phyloP scores from a whole-genome alignment of 192 early-diverging fungal genomes.

The Coemansia sp. region DNA sequence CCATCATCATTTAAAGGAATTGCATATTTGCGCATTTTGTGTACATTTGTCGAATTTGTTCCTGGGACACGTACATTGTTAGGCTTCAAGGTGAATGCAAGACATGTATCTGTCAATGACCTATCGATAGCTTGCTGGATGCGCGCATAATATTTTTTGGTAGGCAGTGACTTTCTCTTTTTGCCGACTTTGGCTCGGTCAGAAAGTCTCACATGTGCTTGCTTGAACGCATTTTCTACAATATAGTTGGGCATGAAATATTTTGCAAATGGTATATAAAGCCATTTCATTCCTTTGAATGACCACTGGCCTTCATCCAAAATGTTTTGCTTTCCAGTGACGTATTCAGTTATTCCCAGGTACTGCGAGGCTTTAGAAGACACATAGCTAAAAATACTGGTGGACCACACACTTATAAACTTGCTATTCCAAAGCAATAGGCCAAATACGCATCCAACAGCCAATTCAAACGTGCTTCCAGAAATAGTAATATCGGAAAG shows the following conservation, averaged over 20 bases:
- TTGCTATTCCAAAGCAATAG: too few relatives aligned
- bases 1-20: slow-evolving; percentile 5
- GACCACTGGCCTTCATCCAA: slow-evolving; percentile 10
- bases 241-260: neutral
- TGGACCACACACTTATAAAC: too few relatives aligned
- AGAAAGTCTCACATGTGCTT: too few relatives aligned
- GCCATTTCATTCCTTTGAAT: slow-evolving; percentile 1
- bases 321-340: slow-evolving; percentile 6
- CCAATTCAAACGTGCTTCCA: neutral
- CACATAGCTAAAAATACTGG: neutral
- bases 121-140: slow-evolving; percentile 5
- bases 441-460: too few relatives aligned
- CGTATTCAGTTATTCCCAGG: slow-evolving; percentile 11
- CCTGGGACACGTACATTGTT: slow-evolving; percentile 7
- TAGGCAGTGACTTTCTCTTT: neutral
- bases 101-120: neutral
- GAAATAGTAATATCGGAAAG: neutral
- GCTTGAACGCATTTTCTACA: slow-evolving; percentile 4
- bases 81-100: slow-evolving; percentile 8
- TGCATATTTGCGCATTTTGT: neutral
- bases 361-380: neutral
- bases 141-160: slow-evolving; percentile 2
- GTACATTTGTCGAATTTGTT: neutral
- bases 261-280: neutral
- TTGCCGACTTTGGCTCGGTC: slow-evolving; percentile 1